A percentile compares a stretch with the other conserved stretches of the same genome.
These are phyloP conservation scores for Leishmania major DNA, from an alignment of 208 protist genomes.

Conservation along the genomic window DNA sequence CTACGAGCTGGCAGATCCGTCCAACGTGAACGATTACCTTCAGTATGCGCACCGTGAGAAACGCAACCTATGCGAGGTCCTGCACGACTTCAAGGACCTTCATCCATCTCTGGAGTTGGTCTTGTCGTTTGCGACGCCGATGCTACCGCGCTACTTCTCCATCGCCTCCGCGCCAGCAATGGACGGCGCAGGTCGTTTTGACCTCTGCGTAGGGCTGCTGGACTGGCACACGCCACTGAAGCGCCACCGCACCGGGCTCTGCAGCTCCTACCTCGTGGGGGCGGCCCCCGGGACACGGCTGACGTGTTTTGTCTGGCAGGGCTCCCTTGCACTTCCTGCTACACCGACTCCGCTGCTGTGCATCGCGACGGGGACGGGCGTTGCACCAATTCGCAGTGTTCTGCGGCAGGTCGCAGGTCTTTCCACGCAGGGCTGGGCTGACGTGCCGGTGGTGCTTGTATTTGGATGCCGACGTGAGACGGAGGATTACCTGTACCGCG, in stretches of 20 bases:
- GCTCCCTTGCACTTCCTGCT: conserved; percentile 50
- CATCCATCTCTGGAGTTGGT: conserved; percentile 58
- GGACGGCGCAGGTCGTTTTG: conserved; percentile 37
- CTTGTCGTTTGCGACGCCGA: conserved; percentile 58
- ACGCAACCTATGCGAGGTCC: conserved; percentile 87
- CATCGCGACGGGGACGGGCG: conserved; percentile 82
- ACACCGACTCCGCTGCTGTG: conserved; percentile 59
- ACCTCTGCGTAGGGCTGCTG: conserved; percentile 76
- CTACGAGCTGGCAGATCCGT: conserved; percentile 64
- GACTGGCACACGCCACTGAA: conserved; percentile 79
- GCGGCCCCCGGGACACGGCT: conserved; percentile 47
- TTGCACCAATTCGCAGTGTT: conserved; percentile 75
- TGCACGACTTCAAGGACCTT: conserved; percentile 73
- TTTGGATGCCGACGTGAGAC: conserved; percentile 73
- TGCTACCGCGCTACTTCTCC: conserved; percentile 84
- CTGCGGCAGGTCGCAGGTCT: conserved; percentile 69
- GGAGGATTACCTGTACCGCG: conserved; percentile 79
- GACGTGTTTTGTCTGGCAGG: conserved; percentile 69
- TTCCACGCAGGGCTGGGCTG: conserved; percentile 22
- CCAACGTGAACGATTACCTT: conserved; percentile 70
- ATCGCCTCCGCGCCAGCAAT: conserved; percentile 64
- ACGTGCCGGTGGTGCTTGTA: conserved; percentile 76
- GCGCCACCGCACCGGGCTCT: conserved; percentile 71
- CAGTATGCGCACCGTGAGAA: conserved; percentile 87
- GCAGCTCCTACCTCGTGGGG: conserved; percentile 54